phyloP scores from a whole-genome alignment of 2,329 filamentous ascomycete genomes.

The Pestalotiopsis sp. region DNA sequence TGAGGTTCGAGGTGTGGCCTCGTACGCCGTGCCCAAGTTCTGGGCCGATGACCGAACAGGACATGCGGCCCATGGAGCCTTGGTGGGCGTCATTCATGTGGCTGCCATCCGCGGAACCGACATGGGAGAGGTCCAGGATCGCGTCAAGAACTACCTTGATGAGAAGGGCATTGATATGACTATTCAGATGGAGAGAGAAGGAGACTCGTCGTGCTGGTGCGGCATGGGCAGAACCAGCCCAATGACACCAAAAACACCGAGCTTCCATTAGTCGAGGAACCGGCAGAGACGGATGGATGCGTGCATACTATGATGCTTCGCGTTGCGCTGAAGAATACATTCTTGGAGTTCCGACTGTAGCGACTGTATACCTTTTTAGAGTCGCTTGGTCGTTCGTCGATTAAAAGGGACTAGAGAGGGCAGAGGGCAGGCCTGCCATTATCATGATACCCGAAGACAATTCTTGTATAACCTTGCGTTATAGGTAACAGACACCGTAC shows the following conservation, averaged over 20 bases:
- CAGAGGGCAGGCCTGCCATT: neutral
- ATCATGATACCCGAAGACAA: slow-evolving; percentile 10
- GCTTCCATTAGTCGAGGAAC: slow-evolving; percentile 2
- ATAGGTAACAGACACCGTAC: neutral
- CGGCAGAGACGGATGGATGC: neutral
- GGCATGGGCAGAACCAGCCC: slow-evolving; percentile 39
- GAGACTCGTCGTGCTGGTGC: slow-evolving; percentile 67
- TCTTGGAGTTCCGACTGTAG: neutral
- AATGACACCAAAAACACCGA: slow-evolving; percentile 26
- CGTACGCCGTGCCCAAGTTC: slow-evolving; percentile 85
- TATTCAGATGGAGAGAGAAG: slow-evolving; percentile 85
- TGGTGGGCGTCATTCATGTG: slow-evolving; percentile 85
- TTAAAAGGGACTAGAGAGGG: neutral
- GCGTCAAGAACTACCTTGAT: slow-evolving; percentile 71
- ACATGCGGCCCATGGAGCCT: slow-evolving; percentile 45
- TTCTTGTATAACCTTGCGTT: slow-evolving; percentile 2
- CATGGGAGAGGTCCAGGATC: slow-evolving; percentile 78
- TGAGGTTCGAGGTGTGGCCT: slow-evolving; percentile 78
- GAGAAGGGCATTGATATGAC: slow-evolving; percentile 77
- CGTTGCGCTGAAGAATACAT: neutral
- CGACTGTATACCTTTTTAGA: neutral
- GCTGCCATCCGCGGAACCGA: slow-evolving; percentile 71
- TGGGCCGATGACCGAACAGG: slow-evolving; percentile 77
- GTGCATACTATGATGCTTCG: neutral
- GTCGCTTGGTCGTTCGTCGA: neutral